Base-by-base conservation (phyloP, 2,329 filamentous ascomycete species). In the Xylaria sp. region DNA sequence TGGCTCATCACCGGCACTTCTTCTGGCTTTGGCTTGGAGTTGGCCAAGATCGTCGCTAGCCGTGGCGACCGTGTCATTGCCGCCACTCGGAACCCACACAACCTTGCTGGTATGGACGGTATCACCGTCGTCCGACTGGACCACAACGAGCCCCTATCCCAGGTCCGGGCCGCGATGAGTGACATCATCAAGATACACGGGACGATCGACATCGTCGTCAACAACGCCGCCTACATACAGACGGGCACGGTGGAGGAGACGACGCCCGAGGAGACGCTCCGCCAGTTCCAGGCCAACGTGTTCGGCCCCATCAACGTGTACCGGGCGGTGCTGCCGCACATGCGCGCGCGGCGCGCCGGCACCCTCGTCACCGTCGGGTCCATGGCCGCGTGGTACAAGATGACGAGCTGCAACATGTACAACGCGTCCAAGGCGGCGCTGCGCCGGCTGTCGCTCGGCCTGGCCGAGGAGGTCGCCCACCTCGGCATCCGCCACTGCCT, bases 1-100 rank as follows among this genome's bases (percentile, higher is more conserved):
- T 80, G 77, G 76, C 73, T 80, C 62, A 77, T 81, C 57, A 80
- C 75, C 7, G 78, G 77, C n/a, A 72, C 73, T 2, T 76, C 74
- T 34, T 72, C 67, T 11, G 78, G 79, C 46, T 72, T 82, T 55
- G 78, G 79, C 37, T 70, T 75, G 39, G 67, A 70, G 53, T 69
- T 81, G 3, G 71, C 72, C 26, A 71, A 77, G 16, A 69, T 72
- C 20, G 74, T 71, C 29, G 74, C 79, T 46, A 63, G 65, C 1
- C 69, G 72, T 5, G 76, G 78, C 16, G 74, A 82, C 60, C 70
- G 66, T 39, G 78, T 81, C 50, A 73, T 83, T 44, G 78, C 76
- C n/a, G 73, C 75, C 8, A 72, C 75, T 7, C 77, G 78, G 21
- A 72, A 69, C 50, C 64, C 69, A 1, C 56, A 69, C 2, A 68